Evolutionary conservation across 108 stramenopile genomes (phyloP).

Genomic region (Mayamaea pseudoterrestris): DNA sequence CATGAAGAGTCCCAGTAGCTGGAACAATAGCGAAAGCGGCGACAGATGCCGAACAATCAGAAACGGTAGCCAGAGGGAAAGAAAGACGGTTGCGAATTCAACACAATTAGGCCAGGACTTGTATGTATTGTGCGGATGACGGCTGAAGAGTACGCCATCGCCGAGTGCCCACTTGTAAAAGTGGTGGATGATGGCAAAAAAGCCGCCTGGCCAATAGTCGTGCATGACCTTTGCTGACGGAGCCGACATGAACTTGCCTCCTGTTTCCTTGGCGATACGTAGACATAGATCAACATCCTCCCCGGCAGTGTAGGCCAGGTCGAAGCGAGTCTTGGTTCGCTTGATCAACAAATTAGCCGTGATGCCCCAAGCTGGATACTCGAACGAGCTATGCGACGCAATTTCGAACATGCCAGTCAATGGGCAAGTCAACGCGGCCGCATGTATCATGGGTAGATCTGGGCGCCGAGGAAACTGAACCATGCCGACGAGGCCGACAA

Average conservation of each 20-base stretch:
- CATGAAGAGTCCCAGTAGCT: conserved; percentile 1
- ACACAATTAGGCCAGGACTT: conserved; percentile 29
- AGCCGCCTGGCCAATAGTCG: conserved; percentile 24
- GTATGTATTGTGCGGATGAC: conserved; percentile 27
- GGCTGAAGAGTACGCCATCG: conserved; percentile 22
- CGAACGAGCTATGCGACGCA: background rate
- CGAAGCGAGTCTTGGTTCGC: conserved; percentile 18
- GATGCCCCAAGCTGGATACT: conserved; percentile 46
- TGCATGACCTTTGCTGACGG: conserved; percentile 25
- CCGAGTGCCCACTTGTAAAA: conserved; percentile 44
- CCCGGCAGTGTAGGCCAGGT: conserved; percentile 35
- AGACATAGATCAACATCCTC: conserved; percentile 51
- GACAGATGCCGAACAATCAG: background rate
- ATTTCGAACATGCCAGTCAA: conserved; percentile 40
- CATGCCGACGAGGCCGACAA: conserved; percentile 24
- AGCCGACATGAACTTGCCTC: conserved; percentile 9
- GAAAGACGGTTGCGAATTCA: conserved; percentile 12
- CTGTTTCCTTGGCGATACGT: conserved; percentile 5
- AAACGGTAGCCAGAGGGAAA: background rate
- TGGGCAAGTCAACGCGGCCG: conserved; percentile 40
- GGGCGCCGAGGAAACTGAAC: conserved; percentile 29
- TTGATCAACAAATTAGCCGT: conserved; percentile 47
- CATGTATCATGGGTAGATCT: conserved; percentile 19
- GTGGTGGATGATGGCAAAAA: conserved; percentile 15
- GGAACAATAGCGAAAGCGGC: conserved; percentile 2